phyloP scores from a whole-genome alignment of 441 rosid genomes.

The Pelargonium fulgidum region DNA sequence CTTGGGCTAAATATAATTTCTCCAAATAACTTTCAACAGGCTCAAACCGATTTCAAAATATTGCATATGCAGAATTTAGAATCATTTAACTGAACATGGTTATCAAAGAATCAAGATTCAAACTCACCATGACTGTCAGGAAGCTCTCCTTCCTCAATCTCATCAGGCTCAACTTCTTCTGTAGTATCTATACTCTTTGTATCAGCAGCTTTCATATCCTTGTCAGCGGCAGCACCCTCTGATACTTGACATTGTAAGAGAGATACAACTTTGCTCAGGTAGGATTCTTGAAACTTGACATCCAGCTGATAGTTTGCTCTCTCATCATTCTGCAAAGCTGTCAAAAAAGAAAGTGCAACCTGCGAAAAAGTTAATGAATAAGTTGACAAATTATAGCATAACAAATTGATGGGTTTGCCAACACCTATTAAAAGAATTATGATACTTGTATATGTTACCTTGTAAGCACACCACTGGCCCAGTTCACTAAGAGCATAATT shows the following conservation, averaged over 20 bases:
- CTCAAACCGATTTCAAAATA: not conserved
- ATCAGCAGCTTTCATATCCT: slow-evolving; percentile 39
- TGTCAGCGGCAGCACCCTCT: slow-evolving; percentile 82
- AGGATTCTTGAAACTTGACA: slow-evolving; percentile 93
- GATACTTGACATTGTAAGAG: slow-evolving; percentile 82
- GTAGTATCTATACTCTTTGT: slow-evolving; percentile 33
- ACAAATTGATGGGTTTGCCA: not conserved
- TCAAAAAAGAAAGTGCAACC: slow-evolving; percentile 92
- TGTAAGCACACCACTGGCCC: slow-evolving; percentile 99
- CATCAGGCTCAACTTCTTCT: slow-evolving; percentile 39
- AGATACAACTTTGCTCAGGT: slow-evolving; percentile 63
- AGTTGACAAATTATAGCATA: slow-evolving; percentile 10
- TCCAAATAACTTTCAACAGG: not conserved
- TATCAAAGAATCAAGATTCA: slow-evolving; percentile 18
- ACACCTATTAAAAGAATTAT: slow-evolving; percentile 14
- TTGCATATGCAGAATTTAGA: not conserved
- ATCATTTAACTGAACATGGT: slow-evolving; percentile 8
- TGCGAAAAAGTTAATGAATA: slow-evolving; percentile 28
- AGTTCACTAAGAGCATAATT: slow-evolving; percentile 91
- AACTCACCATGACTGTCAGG: slow-evolving; percentile 81
- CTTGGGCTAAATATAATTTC: not conserved
- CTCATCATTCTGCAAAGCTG: slow-evolving; percentile 91
- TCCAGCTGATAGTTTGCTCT: slow-evolving; percentile 92
- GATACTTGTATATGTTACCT: slow-evolving; percentile 42
- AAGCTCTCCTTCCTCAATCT: slow-evolving; percentile 98